A percentile compares a stretch with the other conserved stretches of the same genome.
Evolutionary conservation across 2,329 filamentous ascomycete genomes (phyloP).

Genomic region (Alternaria angustiovoidea): DNA sequence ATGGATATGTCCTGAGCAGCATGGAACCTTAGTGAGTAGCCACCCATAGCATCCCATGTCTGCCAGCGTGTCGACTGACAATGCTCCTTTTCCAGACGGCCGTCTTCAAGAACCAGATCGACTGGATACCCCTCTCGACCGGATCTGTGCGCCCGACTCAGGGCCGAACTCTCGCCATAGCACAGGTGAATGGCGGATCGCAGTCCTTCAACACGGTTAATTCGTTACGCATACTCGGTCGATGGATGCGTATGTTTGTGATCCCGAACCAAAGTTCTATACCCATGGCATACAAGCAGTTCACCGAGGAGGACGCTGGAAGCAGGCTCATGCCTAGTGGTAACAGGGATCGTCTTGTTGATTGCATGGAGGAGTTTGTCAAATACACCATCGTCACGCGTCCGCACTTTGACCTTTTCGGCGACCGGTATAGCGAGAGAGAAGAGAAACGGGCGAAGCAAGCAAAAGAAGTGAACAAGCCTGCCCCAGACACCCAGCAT

Average conservation of each 20-base stretch:
- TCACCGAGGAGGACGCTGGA: conserved; percentile 60
- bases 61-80: not conserved
- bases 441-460: conserved; percentile 50
- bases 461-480: conserved; percentile 14
- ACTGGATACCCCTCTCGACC: conserved; percentile 71
- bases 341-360: conserved; percentile 68
- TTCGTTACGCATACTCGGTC: conserved; percentile 68
- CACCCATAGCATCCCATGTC: no score
- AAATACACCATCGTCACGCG: conserved; percentile 73
- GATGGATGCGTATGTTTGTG: conserved; percentile 75
- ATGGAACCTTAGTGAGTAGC: conserved; percentile 65
- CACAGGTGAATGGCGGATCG: conserved; percentile 69
- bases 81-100: conserved; percentile 56
- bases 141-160: conserved; percentile 72
- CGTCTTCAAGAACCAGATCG: conserved; percentile 75
- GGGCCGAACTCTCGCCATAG: conserved; percentile 68
- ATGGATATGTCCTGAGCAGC: conserved; percentile 72
- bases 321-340: conserved; percentile 63
- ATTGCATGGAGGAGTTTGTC: conserved; percentile 75
- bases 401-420: conserved; percentile 67
- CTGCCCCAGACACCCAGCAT: not conserved
- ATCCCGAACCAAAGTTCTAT: conserved; percentile 73
- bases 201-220: conserved; percentile 75
- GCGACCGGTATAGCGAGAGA: conserved; percentile 70
- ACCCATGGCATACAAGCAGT: conserved; percentile 70